These are phyloP conservation scores for Smithsoniella earleae DNA, from an alignment of 163 green algal species.

Conservation along the genomic window DNA sequence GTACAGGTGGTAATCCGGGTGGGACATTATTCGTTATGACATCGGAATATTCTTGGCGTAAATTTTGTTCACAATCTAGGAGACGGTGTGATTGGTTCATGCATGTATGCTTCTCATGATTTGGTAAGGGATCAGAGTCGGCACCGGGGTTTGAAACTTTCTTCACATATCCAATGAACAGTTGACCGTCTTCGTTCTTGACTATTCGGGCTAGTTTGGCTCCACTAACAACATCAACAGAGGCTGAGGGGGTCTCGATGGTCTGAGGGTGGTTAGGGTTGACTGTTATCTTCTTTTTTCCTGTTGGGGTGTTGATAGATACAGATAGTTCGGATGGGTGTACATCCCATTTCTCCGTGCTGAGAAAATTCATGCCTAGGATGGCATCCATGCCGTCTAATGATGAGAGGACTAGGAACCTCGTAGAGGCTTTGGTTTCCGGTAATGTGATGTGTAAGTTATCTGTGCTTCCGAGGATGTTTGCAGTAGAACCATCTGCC, in stretches of 20 bases:
- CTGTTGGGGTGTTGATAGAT: neutral
- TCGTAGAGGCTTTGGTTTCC: neutral
- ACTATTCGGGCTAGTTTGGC: neutral
- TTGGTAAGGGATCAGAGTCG: neutral
- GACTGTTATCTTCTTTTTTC: neutral
- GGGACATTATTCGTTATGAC: neutral
- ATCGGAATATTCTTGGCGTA: neutral
- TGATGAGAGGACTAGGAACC: neutral
- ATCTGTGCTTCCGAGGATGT: neutral
- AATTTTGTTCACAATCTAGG: conserved; percentile 1
- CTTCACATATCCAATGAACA: neutral
- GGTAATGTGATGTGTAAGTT: neutral
- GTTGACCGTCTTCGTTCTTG: neutral
- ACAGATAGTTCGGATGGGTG: neutral
- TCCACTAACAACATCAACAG: neutral
- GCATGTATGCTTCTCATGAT: no score
- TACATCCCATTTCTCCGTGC: neutral
- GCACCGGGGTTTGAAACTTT: neutral
- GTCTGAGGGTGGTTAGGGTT: neutral
- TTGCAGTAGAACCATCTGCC: no score
- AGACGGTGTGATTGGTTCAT: neutral
- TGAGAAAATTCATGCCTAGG: neutral
- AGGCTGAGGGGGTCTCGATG: neutral
- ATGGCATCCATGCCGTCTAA: no score
- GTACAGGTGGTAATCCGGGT: neutral